These are phyloP conservation scores for Glarea lozoyensis DNA, from an alignment of 495 filamentous ascomycete genomes.

Conservation along the genomic window DNA sequence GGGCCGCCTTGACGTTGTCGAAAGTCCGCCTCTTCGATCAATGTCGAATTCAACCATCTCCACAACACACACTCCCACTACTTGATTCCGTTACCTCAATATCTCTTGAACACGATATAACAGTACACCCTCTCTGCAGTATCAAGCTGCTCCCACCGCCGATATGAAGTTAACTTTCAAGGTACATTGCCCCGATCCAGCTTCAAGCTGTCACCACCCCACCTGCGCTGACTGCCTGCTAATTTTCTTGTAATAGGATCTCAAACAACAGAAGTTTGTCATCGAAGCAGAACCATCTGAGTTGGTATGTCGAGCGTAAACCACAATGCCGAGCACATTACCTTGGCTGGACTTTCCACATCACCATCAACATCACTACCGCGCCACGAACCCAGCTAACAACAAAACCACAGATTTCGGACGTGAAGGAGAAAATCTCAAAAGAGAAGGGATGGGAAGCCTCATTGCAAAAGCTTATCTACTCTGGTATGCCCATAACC, in stretches of 20 bases:
- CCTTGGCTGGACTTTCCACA: conserved; percentile 6
- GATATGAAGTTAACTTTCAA: conserved; percentile 80
- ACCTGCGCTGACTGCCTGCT: conserved; percentile 20
- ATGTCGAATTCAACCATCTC: too few relatives aligned
- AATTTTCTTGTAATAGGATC: conserved; percentile 50
- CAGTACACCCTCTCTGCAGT: conserved; percentile 2
- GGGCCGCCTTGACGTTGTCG: background rate
- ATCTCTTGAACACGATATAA: too few relatives aligned
- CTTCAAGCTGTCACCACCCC: conserved; percentile 1
- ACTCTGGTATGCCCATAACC: conserved; percentile 65
- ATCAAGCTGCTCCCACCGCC: conserved; percentile 9
- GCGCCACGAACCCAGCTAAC: conserved; percentile 21
- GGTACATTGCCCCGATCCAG: conserved; percentile 32
- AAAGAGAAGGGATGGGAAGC: conserved; percentile 87
- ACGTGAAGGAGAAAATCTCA: conserved; percentile 84
- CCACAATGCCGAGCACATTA: background rate
- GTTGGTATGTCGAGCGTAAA: conserved; percentile 51
- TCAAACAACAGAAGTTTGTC: conserved; percentile 96
- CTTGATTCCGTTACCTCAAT: too few relatives aligned
- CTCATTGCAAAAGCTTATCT: conserved; percentile 86
- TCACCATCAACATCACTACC: background rate
- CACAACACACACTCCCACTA: too few relatives aligned
- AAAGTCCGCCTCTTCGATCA: background rate
- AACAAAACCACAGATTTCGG: conserved; percentile 55
- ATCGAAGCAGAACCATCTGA: conserved; percentile 91